Percentiles rank a stretch among this genome's conserved stretches.
These are phyloP conservation scores for Carex sylvatica DNA, from an alignment of 202 grass and related monocot genomes.

Conservation along the genomic window DNA sequence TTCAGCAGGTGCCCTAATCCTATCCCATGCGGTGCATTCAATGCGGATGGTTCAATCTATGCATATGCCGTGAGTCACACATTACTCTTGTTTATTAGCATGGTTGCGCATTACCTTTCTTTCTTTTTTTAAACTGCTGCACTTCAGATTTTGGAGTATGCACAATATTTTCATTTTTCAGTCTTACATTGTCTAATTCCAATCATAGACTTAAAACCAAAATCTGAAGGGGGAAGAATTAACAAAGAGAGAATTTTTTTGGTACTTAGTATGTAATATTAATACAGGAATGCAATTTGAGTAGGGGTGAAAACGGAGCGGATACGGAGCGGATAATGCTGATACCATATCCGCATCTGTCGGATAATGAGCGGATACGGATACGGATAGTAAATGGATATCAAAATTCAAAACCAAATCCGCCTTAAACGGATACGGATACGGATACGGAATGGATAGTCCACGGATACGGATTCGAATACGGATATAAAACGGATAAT, in stretches of 20 bases:
- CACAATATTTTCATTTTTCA: neutral
- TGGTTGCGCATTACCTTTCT: neutral
- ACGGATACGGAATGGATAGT: too few relatives aligned
- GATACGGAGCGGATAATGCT: too few relatives aligned
- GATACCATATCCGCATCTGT: too few relatives aligned
- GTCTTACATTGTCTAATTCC: neutral
- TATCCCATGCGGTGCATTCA: slow-evolving; percentile 80
- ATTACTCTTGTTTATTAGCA: slow-evolving; percentile 21
- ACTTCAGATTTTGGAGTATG: neutral
- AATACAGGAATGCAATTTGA: neutral
- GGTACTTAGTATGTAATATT: neutral
- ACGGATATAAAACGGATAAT: too few relatives aligned
- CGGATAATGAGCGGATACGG: too few relatives aligned
- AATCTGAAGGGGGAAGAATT: neutral
- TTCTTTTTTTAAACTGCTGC: neutral
- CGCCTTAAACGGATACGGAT: too few relatives aligned
- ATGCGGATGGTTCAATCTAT: slow-evolving; percentile 87
- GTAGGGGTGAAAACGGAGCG: too few relatives aligned
- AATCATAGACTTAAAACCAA: neutral
- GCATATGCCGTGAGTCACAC: slow-evolving; percentile 62
- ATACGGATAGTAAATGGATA: too few relatives aligned
- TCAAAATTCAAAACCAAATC: too few relatives aligned
- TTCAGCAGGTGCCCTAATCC: slow-evolving; percentile 73
- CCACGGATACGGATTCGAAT: too few relatives aligned
- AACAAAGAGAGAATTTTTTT: neutral